Percentiles rank a stretch among this genome's conserved stretches.
Evolutionary conservation across 805 yeast genomes (phyloP).

Genomic region (Ogataea saltuana): DNA sequence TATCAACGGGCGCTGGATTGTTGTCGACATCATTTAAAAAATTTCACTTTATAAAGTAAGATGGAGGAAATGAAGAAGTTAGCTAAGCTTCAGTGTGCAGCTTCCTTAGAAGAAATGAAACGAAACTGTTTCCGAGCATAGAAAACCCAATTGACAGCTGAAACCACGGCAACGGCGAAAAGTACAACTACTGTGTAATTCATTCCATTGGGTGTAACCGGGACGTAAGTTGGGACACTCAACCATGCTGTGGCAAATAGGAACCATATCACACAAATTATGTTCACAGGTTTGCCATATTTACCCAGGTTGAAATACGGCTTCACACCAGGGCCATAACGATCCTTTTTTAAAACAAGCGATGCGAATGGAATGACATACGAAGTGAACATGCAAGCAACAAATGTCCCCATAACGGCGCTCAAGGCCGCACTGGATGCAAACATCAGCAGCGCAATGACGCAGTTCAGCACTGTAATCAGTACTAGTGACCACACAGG

Average conservation of each 20-base stretch:
- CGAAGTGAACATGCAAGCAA: conserved; percentile 1
- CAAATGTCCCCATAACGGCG: conserved; percentile 5
- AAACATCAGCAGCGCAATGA: conserved; percentile 6
- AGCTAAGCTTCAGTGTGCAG: too few relatives aligned
- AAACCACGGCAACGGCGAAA: conserved; percentile 25
- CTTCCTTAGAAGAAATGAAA: conserved; percentile 1
- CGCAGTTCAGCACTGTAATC: background rate
- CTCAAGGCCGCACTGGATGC: conserved; percentile 3
- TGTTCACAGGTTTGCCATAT: conserved; percentile 23
- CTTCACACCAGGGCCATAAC: conserved; percentile 3
- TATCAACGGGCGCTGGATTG: too few relatives aligned
- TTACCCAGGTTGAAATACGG: conserved; percentile 17
- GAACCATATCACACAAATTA: conserved; percentile 25
- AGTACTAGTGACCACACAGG: conserved; percentile 4
- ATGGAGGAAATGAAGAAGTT: too few relatives aligned
- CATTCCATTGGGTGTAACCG: conserved; percentile 25
- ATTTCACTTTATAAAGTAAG: too few relatives aligned
- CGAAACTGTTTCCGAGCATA: conserved; percentile 20
- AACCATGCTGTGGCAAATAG: conserved; percentile 28
- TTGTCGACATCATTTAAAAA: too few relatives aligned
- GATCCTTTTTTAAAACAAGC: conserved; percentile 2
- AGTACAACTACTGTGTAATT: conserved; percentile 30
- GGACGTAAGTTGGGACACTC: conserved; percentile 22
- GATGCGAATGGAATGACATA: background rate
- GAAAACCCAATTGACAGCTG: conserved; percentile 25